These are phyloP conservation scores for Fusarium xylarioides DNA, from an alignment of 2,329 filamentous ascomycete genomes.

Conservation along the genomic window DNA sequence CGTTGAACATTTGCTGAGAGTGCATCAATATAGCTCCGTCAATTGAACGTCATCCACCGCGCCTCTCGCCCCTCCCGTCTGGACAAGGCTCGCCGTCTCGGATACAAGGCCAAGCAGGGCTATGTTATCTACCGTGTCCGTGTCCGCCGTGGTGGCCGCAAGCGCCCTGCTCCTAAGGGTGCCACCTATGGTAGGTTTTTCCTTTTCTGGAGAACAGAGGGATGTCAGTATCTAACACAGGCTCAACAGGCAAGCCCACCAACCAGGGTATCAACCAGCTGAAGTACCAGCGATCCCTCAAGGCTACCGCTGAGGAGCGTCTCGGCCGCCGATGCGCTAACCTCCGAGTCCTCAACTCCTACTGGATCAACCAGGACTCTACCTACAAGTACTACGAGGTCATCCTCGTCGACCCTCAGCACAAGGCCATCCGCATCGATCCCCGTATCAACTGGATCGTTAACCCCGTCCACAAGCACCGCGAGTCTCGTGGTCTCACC, in stretches of 20 bases:
- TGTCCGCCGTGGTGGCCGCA: conserved; percentile 98
- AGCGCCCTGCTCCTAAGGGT: conserved; percentile 96
- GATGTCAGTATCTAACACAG: conserved; percentile 31
- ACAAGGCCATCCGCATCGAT: conserved; percentile 99
- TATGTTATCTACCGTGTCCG: conserved; percentile 99
- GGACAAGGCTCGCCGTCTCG: conserved; percentile 99
- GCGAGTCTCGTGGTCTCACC: conserved; percentile 96
- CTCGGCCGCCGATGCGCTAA: conserved; percentile 99
- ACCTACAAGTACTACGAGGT: conserved; percentile 99
- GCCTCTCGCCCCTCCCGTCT: conserved; percentile 97
- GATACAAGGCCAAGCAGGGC: conserved; percentile 99
- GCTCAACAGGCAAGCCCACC: conserved; percentile 90
- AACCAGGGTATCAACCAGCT: conserved; percentile 99
- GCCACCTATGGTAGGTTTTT: conserved; percentile 89
- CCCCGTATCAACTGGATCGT: conserved; percentile 99
- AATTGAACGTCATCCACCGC: conserved; percentile 99
- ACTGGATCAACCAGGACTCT: conserved; percentile 99
- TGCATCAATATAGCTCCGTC: conserved; percentile 99
- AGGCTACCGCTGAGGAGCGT: conserved; percentile 98
- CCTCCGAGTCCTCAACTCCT: conserved; percentile 99
- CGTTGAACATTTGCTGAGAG: conserved; percentile 99
- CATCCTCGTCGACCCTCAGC: conserved; percentile 99
- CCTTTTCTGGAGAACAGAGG: background rate
- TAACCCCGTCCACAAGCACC: conserved; percentile 99
- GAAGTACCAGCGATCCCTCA: conserved; percentile 99